Base-by-base conservation (phyloP, 371 early-diverging fungal species). In the Syncephalastrum racemosum region DNA sequence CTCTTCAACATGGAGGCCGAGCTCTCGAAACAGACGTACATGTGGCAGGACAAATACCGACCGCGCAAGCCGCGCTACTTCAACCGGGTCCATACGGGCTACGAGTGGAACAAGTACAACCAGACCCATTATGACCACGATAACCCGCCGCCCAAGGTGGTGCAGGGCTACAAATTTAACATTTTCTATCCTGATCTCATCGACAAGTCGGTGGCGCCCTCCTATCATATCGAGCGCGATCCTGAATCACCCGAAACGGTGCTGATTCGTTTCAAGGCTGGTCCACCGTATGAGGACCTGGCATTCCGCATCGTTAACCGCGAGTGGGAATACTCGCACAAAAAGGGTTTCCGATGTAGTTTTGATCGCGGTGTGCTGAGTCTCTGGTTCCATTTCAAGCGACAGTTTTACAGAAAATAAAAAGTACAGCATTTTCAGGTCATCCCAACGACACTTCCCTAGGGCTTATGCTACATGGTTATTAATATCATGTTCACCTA, bases 51-150 rank as follows among this genome's bases (percentile, higher is more conserved):
- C 71, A 94, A 95, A 73, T 95, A 96, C 69, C 81, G 93, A 23
- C 96, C 96, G 22, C 86, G 95, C 50, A 95, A 95, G 64, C 97
- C 98, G 14, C 77, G 93, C 43, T 97, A 91, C 79, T 92, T 94
- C 60, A 96, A 96, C 72, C 90, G 95, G 49, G 96, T 97, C 13
- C 92, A 94, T 53, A 93, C 94, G 1, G 97, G 97, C 36, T 95
- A 90, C 66, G 97, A 97, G 71, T 98, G 98, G 98, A 97, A 95
- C 85, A 95, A 96, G 79, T 98, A 97, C 73, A 98, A 98, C 62
- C 94, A 93, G 63, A 94, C 95, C 1, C 97, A 98, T 66, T 98
- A 97, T 73, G 94, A 94, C 63, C 71, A 82, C 45, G 97, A 97
- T 67, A 97, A 98, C 55, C 97, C 97, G 10, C 98, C 98, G 50